Evolutionary conservation across 2,329 filamentous ascomycete genomes (phyloP), one percentile per base, ranked within the genome.

Genomic region (Ophiosphaerella herpotricha): DNA sequence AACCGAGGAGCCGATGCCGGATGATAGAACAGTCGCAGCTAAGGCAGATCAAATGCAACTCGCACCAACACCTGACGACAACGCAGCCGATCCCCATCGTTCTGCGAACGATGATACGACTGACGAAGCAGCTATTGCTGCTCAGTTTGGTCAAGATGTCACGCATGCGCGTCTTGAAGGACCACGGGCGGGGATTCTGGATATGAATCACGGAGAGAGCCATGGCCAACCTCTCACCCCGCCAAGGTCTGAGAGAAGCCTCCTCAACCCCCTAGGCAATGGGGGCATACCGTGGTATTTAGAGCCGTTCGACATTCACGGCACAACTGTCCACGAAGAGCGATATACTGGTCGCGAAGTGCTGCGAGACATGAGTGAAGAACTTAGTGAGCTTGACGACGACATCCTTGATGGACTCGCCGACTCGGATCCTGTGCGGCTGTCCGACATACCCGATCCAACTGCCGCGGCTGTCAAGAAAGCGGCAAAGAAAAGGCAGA

Each of bases 211-310:
- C 12, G 54, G 49, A 24, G 57, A 52, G 7, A 41, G n/a, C 7
- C 53, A 55, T 14, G 57, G 46, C 12, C 54, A 71, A 16, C 86
- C 86, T 3, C 83, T 86, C 9, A 89, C 87, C 2, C 86, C 87
- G 23, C 86, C 87, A 1, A 81, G 85, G 44, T 89, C 72, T 3
- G 72, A 74, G 45, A 73, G 74, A 47, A 80, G 82, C 38, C 71
- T 79, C 2, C 64, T 75, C 56, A 82, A 85, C 32, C 63, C 66
- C 7, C 55, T 73, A 12, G 63, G 64, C 14, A 63, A 72, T 41
- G 93, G 93, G 50, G 93, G 93, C 31, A 79, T 96, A 11, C 85
- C 90, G 7, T 97, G 91, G 91, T 96, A 96, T 72, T 82, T 96
- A 51, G 84, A 89, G 65, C 82, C 84, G 7, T 95, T 95, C 67